phyloP scores from a whole-genome alignment of 306 rosid genomes.

The Prunus dulcis region DNA sequence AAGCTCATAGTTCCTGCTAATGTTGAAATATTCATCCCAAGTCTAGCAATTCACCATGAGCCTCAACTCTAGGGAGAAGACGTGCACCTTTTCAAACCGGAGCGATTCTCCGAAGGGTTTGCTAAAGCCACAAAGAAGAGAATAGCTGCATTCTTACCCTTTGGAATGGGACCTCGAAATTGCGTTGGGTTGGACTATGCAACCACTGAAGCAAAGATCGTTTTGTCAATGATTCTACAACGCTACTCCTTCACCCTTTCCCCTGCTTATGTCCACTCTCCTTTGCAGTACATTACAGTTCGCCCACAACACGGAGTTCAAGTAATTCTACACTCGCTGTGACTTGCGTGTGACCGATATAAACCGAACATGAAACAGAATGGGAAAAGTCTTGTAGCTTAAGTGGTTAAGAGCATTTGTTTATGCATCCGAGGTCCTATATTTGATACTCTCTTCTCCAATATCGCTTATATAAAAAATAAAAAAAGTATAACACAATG shows the following conservation, averaged over 20 bases:
- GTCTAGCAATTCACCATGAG: not conserved
- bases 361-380: too few relatives aligned
- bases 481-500: too few relatives aligned
- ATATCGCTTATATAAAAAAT: too few relatives aligned
- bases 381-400: too few relatives aligned
- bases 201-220: slow-evolving; percentile 14
- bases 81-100: not conserved
- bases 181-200: slow-evolving; percentile 10
- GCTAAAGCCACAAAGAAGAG: slow-evolving; percentile 8
- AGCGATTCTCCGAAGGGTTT: slow-evolving; percentile 7
- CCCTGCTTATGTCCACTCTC: slow-evolving; percentile 11
- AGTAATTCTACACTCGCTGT: slow-evolving; percentile 2
- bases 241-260: slow-evolving; percentile 10
- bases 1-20: not conserved
- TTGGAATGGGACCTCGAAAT: slow-evolving; percentile 16
- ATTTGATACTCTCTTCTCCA: too few relatives aligned
- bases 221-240: slow-evolving; percentile 15
- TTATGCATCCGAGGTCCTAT: too few relatives aligned
- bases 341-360: not conserved
- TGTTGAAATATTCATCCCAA: not conserved
- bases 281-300: not conserved
- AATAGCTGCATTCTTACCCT: slow-evolving; percentile 14
- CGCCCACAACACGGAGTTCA: slow-evolving; percentile 16
- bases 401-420: too few relatives aligned
- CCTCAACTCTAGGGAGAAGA: slow-evolving; percentile 21